Percentiles rank a stretch among this genome's conserved stretches.
These are phyloP conservation scores for Trypanosoma platydactyli DNA, from an alignment of 208 protist genomes.

Conservation along the genomic window DNA sequence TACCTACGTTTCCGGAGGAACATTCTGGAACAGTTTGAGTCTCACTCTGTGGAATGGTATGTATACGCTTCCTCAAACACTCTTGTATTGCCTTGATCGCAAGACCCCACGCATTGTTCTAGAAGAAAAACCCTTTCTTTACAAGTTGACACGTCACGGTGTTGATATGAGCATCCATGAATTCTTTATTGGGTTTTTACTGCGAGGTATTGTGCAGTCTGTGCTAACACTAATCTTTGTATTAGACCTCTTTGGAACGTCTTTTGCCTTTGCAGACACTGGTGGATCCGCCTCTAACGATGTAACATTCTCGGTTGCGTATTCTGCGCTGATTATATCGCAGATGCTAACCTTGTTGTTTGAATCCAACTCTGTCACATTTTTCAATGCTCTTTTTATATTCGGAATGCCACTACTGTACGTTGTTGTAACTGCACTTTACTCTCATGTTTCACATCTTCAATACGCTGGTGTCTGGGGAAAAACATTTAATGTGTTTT, in stretches of 20 bases:
- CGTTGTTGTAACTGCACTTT: constrained; percentile 40
- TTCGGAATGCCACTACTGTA: constrained; percentile 76
- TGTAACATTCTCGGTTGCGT: constrained; percentile 78
- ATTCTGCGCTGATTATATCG: constrained; percentile 84
- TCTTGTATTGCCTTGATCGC: constrained; percentile 91
- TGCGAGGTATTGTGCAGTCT: constrained; percentile 79
- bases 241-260: constrained; percentile 34
- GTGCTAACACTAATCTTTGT: constrained; percentile 60
- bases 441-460: constrained; percentile 41
- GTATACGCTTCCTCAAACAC: constrained; percentile 88
- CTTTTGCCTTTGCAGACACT: constrained; percentile 34
- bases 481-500: constrained; percentile 35
- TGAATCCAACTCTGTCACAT: constrained; percentile 85
- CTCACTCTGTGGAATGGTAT: constrained; percentile 91
- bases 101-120: constrained; percentile 73
- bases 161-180: constrained; percentile 56
- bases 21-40: constrained; percentile 91
- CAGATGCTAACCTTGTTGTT: constrained; percentile 84
- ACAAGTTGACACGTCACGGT: constrained; percentile 61
- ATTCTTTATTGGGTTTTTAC: constrained; percentile 73
- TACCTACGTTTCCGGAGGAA: constrained; percentile 72
- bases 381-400: constrained; percentile 59
- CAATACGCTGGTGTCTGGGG: constrained; percentile 71
- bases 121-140: constrained; percentile 67
- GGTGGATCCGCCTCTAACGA: constrained; percentile 61